Conservation (phyloP, 2,329 filamentous ascomycete species). For the Calonectria pseudoreteaudii region DNA sequence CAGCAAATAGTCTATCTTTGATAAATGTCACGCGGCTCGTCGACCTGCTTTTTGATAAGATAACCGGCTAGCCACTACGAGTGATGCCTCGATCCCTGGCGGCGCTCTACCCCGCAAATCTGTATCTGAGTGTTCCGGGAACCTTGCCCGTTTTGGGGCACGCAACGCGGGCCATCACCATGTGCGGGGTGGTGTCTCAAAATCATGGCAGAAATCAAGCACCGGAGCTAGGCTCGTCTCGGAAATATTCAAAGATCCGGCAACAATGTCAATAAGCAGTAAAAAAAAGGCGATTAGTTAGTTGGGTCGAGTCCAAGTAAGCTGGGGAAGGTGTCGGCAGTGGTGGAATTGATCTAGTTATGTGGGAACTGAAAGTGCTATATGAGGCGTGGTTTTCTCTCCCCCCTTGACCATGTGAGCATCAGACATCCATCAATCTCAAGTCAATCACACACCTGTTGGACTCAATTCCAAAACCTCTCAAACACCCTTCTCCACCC, state of each 20-base stretch:
- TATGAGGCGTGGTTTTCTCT: constrained; percentile 15
- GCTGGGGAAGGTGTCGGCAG: background rate
- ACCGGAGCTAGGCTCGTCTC: constrained; percentile 10
- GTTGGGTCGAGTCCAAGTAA: background rate
- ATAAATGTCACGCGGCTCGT: constrained; percentile 3
- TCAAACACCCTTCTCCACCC: background rate
- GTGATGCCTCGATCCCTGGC: background rate
- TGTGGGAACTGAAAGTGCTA: background rate
- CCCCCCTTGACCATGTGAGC: background rate
- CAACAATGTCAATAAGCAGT: constrained; percentile 20
- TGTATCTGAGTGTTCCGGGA: constrained; percentile 3
- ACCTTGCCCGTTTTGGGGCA: constrained; percentile 24
- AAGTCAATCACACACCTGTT: background rate
- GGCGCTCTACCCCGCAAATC: constrained; percentile 22
- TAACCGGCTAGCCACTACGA: constrained; percentile 3
- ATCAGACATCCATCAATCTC: background rate
- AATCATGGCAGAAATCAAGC: background rate
- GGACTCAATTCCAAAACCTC: background rate
- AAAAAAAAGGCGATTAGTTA: constrained; percentile 6
- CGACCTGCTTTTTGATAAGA: constrained; percentile 18
- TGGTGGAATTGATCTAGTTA: background rate
- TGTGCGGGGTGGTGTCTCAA: constrained; percentile 12
- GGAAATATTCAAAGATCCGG: constrained; percentile 24
- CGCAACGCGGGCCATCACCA: background rate
- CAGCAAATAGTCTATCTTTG: background rate